Conservation (phyloP, 2,329 filamentous ascomycete species). For the Penicillium expansum region DNA sequence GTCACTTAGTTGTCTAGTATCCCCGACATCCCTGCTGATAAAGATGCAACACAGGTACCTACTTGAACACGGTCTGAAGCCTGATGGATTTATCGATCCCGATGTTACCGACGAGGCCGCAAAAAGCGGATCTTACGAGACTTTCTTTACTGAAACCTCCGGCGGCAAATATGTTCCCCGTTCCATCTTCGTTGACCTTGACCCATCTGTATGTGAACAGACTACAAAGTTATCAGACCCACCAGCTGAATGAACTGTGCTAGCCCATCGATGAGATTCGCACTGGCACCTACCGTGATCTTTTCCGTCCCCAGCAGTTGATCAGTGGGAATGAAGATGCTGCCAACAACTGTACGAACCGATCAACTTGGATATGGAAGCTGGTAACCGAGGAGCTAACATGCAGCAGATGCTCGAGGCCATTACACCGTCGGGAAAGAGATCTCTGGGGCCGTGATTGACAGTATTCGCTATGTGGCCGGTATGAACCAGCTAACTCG, state of each 20-base stretch:
- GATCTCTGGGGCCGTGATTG: conserved; percentile 61
- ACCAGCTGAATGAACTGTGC: background rate
- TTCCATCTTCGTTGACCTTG: conserved; percentile 65
- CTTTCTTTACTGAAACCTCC: conserved; percentile 65
- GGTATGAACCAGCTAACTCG: conserved; percentile 42
- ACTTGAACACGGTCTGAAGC: conserved; percentile 62
- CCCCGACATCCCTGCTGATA: background rate
- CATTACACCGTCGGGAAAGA: conserved; percentile 70
- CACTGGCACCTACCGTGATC: conserved; percentile 59
- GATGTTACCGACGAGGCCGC: conserved; percentile 52
- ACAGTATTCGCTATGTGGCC: conserved; percentile 62
- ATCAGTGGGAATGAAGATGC: conserved; percentile 68
- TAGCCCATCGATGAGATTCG: conserved; percentile 66
- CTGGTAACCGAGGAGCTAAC: conserved; percentile 11
- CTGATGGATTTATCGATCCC: conserved; percentile 58
- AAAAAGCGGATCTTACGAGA: conserved; percentile 59
- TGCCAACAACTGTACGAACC: conserved; percentile 61
- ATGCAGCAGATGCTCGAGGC: conserved; percentile 58
- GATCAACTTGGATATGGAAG: background rate
- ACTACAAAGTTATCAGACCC: background rate
- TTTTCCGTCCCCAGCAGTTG: conserved; percentile 65
- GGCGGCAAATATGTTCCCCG: conserved; percentile 66
- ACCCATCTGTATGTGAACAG: conserved; percentile 52
- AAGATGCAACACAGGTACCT: conserved; percentile 52
- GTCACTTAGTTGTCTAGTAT: conserved; percentile 38